These are phyloP conservation scores for Nicotiana benthamiana DNA, from an alignment of 257 asterid genomes.

Conservation along the genomic window DNA sequence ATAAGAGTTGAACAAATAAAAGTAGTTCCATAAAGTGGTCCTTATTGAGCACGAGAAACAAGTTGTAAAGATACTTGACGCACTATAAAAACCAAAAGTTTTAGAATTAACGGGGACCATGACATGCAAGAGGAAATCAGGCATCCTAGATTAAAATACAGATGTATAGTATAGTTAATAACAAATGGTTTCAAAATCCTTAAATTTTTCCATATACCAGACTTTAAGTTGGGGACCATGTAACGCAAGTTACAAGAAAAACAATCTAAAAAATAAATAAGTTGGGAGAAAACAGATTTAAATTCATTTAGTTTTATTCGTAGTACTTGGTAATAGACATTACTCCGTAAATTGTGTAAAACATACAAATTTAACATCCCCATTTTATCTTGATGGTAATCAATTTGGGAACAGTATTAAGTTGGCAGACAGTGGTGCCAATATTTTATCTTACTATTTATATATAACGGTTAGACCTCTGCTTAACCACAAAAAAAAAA, in stretches of 20 bases:
- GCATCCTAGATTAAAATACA: neutral
- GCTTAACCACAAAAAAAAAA: no score
- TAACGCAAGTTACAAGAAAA: neutral
- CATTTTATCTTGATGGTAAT: neutral
- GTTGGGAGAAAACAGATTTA: neutral
- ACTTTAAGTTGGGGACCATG: neutral
- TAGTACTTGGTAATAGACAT: neutral
- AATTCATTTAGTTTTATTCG: neutral
- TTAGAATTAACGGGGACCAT: neutral
- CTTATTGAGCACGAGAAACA: neutral
- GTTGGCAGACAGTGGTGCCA: neutral
- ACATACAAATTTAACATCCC: conserved; percentile 10
- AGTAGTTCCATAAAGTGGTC: neutral
- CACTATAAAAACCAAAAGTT: neutral
- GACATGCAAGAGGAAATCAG: neutral
- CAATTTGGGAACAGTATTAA: neutral
- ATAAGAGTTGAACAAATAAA: neutral
- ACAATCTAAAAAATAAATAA: neutral
- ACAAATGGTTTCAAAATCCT: neutral
- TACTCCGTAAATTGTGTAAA: conserved; percentile 9
- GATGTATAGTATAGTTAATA: neutral
- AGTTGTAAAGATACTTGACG: neutral
- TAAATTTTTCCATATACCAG: neutral
- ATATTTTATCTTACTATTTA: no score
- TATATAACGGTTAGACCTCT: no score